These are phyloP conservation scores for Anthracocystis setariae DNA, from an alignment of 1,284 basidiomycete genomes.

Conservation along the genomic window DNA sequence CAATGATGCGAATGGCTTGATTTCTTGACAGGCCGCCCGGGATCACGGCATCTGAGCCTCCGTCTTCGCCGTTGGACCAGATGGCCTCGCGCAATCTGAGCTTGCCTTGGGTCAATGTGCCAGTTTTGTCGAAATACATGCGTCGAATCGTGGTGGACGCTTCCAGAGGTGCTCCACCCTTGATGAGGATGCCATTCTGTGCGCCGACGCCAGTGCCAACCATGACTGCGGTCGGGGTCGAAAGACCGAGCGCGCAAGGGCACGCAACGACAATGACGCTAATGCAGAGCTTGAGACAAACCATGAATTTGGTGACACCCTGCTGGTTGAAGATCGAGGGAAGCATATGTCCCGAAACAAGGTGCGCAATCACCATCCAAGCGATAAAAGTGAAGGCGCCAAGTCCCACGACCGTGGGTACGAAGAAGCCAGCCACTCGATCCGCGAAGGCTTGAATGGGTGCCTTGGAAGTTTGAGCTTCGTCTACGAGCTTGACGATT, in stretches of 20 bases:
- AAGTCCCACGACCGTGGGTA: constrained; percentile 87
- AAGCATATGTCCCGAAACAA: constrained; percentile 72
- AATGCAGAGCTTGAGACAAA: constrained; percentile 96
- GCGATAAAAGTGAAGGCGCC: constrained; percentile 81
- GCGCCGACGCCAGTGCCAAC: constrained; percentile 98
- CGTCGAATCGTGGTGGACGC: constrained; percentile 83
- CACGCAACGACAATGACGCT: constrained; percentile 98
- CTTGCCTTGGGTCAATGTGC: constrained; percentile 91
- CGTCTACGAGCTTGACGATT: constrained; percentile 95
- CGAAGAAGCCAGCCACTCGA: constrained; percentile 91
- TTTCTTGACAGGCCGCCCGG: constrained; percentile 34
- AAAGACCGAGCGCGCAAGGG: constrained; percentile 94
- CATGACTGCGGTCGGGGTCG: constrained; percentile 99
- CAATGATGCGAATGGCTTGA: constrained; percentile 73
- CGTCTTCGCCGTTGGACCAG: constrained; percentile 75
- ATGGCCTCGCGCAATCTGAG: constrained; percentile 77
- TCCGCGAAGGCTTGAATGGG: constrained; percentile 98
- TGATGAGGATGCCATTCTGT: constrained; percentile 96
- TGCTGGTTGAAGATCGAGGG: constrained; percentile 85
- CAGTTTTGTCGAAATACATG: constrained; percentile 96
- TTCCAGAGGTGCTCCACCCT: constrained; percentile 92
- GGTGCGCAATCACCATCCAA: constrained; percentile 83
- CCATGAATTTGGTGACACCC: constrained; percentile 85
- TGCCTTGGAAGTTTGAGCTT: constrained; percentile 96
- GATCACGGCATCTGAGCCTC: constrained; percentile 23